A percentile compares a stretch with the other conserved stretches of the same genome.
Conservation (phyloP, 2,329 filamentous ascomycete genomes). For the Aspergillus fijiensis region DNA sequence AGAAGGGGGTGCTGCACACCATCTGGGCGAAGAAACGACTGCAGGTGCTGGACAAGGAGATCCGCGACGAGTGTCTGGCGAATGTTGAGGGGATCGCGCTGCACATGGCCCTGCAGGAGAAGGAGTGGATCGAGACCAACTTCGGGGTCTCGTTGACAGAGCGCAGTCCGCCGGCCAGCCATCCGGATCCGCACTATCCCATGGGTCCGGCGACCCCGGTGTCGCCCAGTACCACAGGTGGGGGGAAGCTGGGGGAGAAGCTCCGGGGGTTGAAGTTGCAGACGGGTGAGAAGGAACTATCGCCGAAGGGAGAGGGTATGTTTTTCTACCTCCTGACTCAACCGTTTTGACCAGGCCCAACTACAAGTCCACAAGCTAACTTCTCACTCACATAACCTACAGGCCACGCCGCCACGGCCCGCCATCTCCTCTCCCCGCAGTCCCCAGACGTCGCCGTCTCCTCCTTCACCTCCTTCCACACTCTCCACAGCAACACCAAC, state of each 20-base stretch:
- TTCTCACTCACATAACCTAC: background rate
- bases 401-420: conserved; percentile 15
- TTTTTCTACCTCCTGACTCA: background rate
- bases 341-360: too few relatives aligned
- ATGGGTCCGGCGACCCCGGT: conserved; percentile 57
- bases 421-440: conserved; percentile 60
- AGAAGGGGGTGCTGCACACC: conserved; percentile 81
- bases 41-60: conserved; percentile 72
- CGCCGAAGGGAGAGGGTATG: conserved; percentile 55
- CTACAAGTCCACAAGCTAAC: too few relatives aligned
- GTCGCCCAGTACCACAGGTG: conserved; percentile 61
- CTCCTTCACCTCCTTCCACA: conserved; percentile 61
- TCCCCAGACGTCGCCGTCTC: conserved; percentile 64
- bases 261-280: conserved; percentile 75
- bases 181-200: conserved; percentile 25
- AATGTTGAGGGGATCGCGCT: conserved; percentile 81
- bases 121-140: conserved; percentile 79
- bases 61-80: conserved; percentile 66
- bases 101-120: conserved; percentile 80
- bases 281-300: conserved; percentile 67
- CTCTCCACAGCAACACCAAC: conserved; percentile 26
- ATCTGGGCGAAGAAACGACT: conserved; percentile 86
- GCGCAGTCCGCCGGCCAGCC: conserved; percentile 31
- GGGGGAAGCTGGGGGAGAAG: conserved; percentile 74
- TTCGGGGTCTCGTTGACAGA: conserved; percentile 62